phyloP scores from a whole-genome alignment of 2,329 filamentous ascomycete species.

The Claviceps fusiformis region DNA sequence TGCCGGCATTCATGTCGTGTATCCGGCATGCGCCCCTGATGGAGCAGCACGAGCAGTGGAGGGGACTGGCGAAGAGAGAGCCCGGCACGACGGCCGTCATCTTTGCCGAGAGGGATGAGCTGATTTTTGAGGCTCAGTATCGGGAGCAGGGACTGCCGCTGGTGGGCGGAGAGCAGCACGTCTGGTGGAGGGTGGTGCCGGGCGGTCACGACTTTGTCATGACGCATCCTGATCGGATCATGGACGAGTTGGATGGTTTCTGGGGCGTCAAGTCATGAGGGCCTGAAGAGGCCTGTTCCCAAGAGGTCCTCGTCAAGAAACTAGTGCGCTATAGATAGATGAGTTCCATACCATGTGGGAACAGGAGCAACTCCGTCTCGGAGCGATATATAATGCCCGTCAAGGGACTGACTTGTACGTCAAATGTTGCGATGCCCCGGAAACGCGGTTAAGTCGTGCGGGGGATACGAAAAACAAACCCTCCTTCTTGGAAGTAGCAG shows the following conservation, averaged over 20 bases:
- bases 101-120: conserved; percentile 35
- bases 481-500: too few relatives aligned
- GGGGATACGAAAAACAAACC: too few relatives aligned
- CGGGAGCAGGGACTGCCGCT: conserved; percentile 34
- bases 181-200: conserved; percentile 37
- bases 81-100: conserved; percentile 35
- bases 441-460: too few relatives aligned
- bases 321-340: too few relatives aligned
- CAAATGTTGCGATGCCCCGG: too few relatives aligned
- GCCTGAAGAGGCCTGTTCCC: too few relatives aligned
- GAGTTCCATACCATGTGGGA: too few relatives aligned
- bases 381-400: too few relatives aligned
- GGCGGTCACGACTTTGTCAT: conserved; percentile 51
- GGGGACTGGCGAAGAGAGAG: conserved; percentile 26
- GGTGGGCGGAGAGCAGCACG: conserved; percentile 33
- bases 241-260: conserved; percentile 32
- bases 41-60: conserved; percentile 38
- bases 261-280: conserved; percentile 22
- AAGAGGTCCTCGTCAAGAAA: too few relatives aligned
- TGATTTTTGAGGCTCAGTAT: conserved; percentile 39
- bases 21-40: conserved; percentile 40
- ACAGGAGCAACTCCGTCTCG: too few relatives aligned
- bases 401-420: too few relatives aligned
- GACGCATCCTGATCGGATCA: conserved; percentile 32
- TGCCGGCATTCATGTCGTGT: conserved; percentile 45